Base-by-base conservation (phyloP, 2,329 filamentous ascomycete species). In the Nannizzia gypsea region DNA sequence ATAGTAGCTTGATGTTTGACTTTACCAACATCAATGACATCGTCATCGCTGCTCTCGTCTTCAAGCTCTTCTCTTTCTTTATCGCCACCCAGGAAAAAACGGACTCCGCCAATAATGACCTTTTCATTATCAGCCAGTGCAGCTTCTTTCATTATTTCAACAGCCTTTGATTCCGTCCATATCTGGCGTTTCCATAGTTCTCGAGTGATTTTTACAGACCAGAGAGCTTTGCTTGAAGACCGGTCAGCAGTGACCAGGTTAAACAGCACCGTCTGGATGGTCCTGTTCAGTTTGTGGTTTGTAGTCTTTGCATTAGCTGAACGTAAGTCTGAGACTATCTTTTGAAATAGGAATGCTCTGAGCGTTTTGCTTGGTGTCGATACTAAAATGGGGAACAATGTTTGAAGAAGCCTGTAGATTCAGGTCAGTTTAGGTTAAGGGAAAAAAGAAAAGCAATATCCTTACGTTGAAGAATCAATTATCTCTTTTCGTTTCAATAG, bases 61-160 rank as follows among this genome's bases (percentile, higher is more conserved):
- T 95, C 89, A 57, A 89, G 79, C 67, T 96, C 92, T 72, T 99
- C 93, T 65, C 91, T 84, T 74, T 97, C 93, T 73, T 95, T 92
- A 72, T 99, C 93, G 36, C 91, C 91, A 24, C 93, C 93, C 0
- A 99, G 80, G 77, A 99, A 99, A 78, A 97, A 99, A 24, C 90
- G 83, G 13, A 95, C 89, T 50, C 89, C 91, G 15, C 90, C 89
- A 4, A 88, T 79, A 26, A 93, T 83, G 2, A 97, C 90, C 76
- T 99, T 99, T 67, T 95, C 89, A 66, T 96, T 95, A 57, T 96
- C 87, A 2, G 89, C 85, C 60, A 99, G 76, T 59, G 87, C 85
- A 0, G 92, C 90, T 74, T 96, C 88, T 75, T 95, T 95, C 91
- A 99, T 97, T 65, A 97, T 89, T 68, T 96, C 90, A n/a, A 97